A percentile compares a stretch with the other conserved stretches of the same genome.
phyloP scores from a whole-genome alignment of 179 eudicot genomes.

The Gypsophila paniculata region DNA sequence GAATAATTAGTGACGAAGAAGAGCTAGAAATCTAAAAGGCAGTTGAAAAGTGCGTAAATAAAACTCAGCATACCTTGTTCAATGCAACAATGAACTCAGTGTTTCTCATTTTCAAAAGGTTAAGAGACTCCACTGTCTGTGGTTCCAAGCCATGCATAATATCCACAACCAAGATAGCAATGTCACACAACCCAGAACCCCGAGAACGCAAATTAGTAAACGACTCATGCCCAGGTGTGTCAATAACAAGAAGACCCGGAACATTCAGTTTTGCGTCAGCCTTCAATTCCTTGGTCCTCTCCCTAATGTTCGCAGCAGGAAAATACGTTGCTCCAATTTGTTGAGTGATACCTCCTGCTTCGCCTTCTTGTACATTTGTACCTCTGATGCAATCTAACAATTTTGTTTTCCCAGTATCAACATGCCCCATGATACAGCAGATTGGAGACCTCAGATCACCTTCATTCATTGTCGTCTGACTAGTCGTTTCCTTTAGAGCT shows the following conservation, averaged over 20 bases:
- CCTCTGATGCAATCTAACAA: conserved; percentile 87
- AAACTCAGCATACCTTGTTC: conserved; percentile 58
- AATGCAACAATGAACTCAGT: conserved; percentile 86
- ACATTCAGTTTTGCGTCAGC: conserved; percentile 88
- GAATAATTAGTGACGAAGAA: background rate
- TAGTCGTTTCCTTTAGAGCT: background rate
- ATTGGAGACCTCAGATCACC: conserved; percentile 74
- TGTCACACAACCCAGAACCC: conserved; percentile 93
- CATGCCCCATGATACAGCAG: conserved; percentile 97
- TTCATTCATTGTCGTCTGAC: conserved; percentile 15
- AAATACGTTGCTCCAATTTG: conserved; percentile 95
- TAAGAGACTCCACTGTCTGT: conserved; percentile 87
- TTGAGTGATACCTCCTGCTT: conserved; percentile 97
- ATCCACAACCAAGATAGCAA: conserved; percentile 88
- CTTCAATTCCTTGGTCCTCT: conserved; percentile 81
- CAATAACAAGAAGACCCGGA: conserved; percentile 88
- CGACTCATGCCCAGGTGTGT: conserved; percentile 92
- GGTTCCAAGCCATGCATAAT: conserved; percentile 94
- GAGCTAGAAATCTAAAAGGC: background rate
- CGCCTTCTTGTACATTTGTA: conserved; percentile 95
- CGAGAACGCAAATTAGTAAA: conserved; percentile 78
- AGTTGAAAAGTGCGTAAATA: background rate
- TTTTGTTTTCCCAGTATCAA: conserved; percentile 94
- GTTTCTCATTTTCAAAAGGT: conserved; percentile 83
- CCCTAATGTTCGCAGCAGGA: conserved; percentile 84